A percentile compares a stretch with the other conserved stretches of the same genome.
Conservation (phyloP, 371 early-diverging fungal genomes). For the Mucor irregularis region DNA sequence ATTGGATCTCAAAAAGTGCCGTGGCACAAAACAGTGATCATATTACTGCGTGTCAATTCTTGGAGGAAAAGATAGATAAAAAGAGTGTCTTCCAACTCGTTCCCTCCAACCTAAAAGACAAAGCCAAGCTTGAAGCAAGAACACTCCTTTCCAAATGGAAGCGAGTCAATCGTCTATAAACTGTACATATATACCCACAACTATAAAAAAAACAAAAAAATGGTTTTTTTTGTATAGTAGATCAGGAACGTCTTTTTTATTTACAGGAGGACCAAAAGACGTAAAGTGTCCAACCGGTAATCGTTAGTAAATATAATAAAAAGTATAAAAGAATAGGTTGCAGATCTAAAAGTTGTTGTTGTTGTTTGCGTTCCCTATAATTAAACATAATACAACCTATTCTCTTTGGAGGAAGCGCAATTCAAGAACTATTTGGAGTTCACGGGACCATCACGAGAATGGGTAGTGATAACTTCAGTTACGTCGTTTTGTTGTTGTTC, state of each 20-base stretch:
- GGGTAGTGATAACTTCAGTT: not conserved
- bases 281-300: conserved; percentile 29
- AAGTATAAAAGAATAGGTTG: not conserved
- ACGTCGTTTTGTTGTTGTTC: conserved; percentile 1
- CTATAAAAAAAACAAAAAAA: no score
- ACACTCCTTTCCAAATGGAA: no score
- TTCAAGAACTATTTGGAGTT: not conserved
- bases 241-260: conserved; percentile 31
- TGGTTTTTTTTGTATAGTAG: not conserved
- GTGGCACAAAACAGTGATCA: not conserved
- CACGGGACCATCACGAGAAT: not conserved
- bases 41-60: conserved; percentile 5
- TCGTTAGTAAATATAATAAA: conserved; percentile 13
- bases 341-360: no score
- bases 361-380: no score
- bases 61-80: no score
- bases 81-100: no score
- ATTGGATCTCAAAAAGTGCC: not conserved
- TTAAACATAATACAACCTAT: not conserved
- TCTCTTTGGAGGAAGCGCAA: no score
- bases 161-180: not conserved
- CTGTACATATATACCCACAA: no score
- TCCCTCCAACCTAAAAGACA: no score
- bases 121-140: no score
- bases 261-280: conserved; percentile 40